These are phyloP conservation scores for Hymenoscyphus fructigenus DNA, from an alignment of 2,329 filamentous ascomycete genomes.

Conservation along the genomic window DNA sequence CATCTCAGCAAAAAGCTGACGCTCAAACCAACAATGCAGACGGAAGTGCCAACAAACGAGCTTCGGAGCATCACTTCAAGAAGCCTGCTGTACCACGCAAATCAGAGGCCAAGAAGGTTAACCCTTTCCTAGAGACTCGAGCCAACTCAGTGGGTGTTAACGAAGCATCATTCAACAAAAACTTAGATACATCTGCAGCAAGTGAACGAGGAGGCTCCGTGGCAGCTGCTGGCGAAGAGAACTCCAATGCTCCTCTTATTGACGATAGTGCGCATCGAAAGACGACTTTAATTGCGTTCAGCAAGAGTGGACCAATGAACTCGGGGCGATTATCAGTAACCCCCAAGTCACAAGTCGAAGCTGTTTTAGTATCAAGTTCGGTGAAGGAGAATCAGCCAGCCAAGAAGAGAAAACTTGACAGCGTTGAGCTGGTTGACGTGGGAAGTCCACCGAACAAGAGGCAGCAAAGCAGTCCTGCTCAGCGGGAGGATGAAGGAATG, in stretches of 20 bases:
- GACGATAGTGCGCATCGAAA: constrained; percentile 22
- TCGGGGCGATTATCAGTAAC: constrained; percentile 14
- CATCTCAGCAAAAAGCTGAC: not conserved
- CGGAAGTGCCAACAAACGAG: not conserved
- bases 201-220: not conserved
- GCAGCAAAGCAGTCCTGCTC: constrained; percentile 8
- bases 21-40: not conserved
- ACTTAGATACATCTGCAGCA: not conserved
- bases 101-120: not conserved
- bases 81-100: not conserved
- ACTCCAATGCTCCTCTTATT: constrained; percentile 6
- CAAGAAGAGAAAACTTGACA: constrained; percentile 16
- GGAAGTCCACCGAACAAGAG: constrained; percentile 15
- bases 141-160: not conserved
- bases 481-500: not conserved
- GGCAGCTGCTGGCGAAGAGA: not conserved
- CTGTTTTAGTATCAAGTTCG: not conserved
- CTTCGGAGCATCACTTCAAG: not conserved
- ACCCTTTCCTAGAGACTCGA: not conserved
- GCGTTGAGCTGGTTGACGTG: not conserved
- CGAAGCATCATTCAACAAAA: not conserved
- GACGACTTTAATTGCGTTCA: constrained; percentile 18
- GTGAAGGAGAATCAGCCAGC: not conserved
- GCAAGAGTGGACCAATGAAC: constrained; percentile 19
- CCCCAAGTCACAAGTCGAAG: not conserved